phyloP scores from a whole-genome alignment of 257 asterid species.

The Nicotiana sylvestris region DNA sequence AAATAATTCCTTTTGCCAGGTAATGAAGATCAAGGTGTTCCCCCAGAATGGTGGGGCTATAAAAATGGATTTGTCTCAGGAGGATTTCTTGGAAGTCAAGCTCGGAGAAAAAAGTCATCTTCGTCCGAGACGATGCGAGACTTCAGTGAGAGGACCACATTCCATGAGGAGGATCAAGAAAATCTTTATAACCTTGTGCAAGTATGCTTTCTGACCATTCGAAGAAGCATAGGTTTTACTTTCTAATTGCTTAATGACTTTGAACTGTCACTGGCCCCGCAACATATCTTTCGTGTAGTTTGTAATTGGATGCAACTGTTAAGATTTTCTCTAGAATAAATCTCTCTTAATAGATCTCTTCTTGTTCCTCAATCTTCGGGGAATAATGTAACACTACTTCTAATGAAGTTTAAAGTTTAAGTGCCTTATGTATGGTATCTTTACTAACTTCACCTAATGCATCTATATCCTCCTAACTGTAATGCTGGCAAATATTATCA shows the following conservation, averaged over 20 bases:
- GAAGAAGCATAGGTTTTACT: not conserved
- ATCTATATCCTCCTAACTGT: not conserved
- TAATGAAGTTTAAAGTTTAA: not conserved
- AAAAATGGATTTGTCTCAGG: slow-evolving; percentile 75
- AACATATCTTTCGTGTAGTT: too few species aligned
- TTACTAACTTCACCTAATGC: not conserved
- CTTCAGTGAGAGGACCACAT: slow-evolving; percentile 41
- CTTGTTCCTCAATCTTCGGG: too few species aligned
- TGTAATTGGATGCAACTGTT: too few species aligned
- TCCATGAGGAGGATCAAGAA: slow-evolving; percentile 90
- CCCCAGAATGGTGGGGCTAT: slow-evolving; percentile 92
- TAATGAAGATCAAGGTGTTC: slow-evolving; percentile 38
- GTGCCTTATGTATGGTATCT: not conserved
- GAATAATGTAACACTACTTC: not conserved
- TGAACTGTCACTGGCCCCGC: not conserved
- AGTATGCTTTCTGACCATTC: slow-evolving; percentile 30
- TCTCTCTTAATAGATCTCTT: too few species aligned
- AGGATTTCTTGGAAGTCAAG: slow-evolving; percentile 86
- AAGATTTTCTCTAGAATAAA: too few species aligned
- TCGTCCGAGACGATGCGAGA: slow-evolving; percentile 20
- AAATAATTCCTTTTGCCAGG: slow-evolving; percentile 22
- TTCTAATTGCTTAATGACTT: not conserved
- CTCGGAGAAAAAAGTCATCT: slow-evolving; percentile 48
- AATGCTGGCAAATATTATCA: not conserved
- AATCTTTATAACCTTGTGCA: slow-evolving; percentile 89